These are phyloP conservation scores for Linum usitatissimum DNA, from an alignment of 345 rosid species.

Conservation along the genomic window DNA sequence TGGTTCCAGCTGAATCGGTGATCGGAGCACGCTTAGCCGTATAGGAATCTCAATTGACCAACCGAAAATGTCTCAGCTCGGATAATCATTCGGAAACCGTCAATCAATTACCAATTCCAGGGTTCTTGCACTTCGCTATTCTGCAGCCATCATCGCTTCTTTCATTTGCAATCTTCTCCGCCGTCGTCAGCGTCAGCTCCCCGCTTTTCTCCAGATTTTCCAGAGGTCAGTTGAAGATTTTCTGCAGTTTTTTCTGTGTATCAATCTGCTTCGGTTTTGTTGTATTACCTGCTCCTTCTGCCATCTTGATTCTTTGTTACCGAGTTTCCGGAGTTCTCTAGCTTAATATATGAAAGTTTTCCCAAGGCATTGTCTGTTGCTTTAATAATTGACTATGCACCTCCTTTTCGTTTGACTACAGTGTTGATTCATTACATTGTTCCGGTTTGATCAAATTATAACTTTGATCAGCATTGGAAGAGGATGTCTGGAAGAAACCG, in stretches of 20 bases:
- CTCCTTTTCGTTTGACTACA: background rate
- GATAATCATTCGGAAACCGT: background rate
- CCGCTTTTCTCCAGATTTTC: background rate
- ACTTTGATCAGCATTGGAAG: background rate
- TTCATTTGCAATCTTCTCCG: background rate
- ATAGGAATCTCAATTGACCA: background rate
- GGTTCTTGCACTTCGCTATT: background rate
- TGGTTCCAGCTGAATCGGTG: background rate
- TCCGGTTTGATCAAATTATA: no score
- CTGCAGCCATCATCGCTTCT: background rate
- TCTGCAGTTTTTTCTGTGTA: background rate
- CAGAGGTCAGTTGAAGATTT: background rate
- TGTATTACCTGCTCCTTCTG: no score
- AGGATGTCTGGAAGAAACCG: conserved; percentile 36
- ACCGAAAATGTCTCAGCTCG: background rate
- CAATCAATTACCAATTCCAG: background rate
- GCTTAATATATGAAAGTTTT: no score
- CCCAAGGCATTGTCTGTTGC: no score
- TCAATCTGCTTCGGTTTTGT: no score
- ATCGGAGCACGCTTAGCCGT: background rate
- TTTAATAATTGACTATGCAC: no score
- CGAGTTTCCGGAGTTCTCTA: no score
- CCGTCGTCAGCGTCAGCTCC: background rate
- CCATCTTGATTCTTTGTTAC: no score
- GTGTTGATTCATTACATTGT: background rate